These are phyloP conservation scores for Arthrinium phaeospermum DNA, from an alignment of 2,329 filamentous ascomycete species.

Conservation along the genomic window DNA sequence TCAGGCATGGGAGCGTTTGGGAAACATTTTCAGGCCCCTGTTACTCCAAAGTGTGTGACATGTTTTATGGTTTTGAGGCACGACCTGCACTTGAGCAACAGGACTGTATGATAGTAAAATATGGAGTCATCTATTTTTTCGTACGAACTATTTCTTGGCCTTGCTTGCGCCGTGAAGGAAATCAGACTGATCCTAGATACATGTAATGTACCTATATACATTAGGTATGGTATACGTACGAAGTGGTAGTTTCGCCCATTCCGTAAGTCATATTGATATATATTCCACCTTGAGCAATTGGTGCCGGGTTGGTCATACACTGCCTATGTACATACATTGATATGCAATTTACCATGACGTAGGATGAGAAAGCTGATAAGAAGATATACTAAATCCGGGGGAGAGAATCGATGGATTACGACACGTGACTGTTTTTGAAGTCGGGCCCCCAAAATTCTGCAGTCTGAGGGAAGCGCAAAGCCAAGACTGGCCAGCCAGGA, in stretches of 20 bases:
- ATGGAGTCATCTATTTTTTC: constrained; percentile 12
- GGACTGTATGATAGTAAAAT: constrained; percentile 18
- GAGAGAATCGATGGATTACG: neutral
- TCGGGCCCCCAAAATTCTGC: constrained; percentile 14
- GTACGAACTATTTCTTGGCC: neutral
- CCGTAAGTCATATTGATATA: too few species aligned
- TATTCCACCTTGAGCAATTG: too few species aligned
- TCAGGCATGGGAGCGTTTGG: neutral
- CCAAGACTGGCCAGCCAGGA: constrained; percentile 9
- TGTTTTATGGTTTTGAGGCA: constrained; percentile 11
- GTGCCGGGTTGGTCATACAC: too few species aligned
- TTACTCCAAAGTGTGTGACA: neutral
- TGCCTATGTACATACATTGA: neutral
- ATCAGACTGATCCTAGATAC: too few species aligned
- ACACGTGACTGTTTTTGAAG: constrained; percentile 1
- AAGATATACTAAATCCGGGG: too few species aligned
- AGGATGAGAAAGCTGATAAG: too few species aligned
- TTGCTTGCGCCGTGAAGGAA: neutral
- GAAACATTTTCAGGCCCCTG: constrained; percentile 8
- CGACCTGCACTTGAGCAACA: neutral
- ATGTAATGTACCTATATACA: too few species aligned
- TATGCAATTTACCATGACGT: neutral
- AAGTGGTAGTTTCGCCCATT: too few species aligned
- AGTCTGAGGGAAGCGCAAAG: neutral
- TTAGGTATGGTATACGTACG: too few species aligned